A percentile compares a stretch with the other conserved stretches of the same genome.
These are phyloP conservation scores for Nannizziopsis arthrosporioides DNA, from an alignment of 2,329 filamentous ascomycete genomes.

Conservation along the genomic window DNA sequence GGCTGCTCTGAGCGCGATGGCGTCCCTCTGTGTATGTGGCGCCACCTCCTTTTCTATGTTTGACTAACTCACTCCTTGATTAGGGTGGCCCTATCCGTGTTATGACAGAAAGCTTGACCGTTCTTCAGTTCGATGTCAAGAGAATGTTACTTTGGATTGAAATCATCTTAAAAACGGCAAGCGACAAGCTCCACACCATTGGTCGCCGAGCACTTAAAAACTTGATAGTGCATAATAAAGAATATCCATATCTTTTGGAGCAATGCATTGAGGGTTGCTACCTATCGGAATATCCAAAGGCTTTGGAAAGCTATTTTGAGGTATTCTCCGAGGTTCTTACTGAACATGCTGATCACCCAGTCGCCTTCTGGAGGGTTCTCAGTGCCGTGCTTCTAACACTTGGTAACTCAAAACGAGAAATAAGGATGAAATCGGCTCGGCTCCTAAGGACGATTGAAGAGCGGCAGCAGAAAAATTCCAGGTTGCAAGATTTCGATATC, in stretches of 20 bases:
- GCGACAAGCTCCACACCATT: constrained; percentile 83
- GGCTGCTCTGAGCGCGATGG: constrained; percentile 90
- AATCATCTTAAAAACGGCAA: constrained; percentile 81
- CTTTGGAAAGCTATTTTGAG: constrained; percentile 88
- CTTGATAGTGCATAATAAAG: constrained; percentile 78
- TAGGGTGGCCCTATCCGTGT: constrained; percentile 62
- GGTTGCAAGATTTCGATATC: constrained; percentile 94
- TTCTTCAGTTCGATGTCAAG: constrained; percentile 80
- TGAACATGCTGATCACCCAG: constrained; percentile 68
- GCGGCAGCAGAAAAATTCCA: constrained; percentile 71
- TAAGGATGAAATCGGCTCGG: constrained; percentile 75
- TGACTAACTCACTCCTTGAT: constrained; percentile 9
- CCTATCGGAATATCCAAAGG: constrained; percentile 63
- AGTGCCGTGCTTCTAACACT: constrained; percentile 83
- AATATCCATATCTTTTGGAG: constrained; percentile 73
- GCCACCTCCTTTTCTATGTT: not conserved
- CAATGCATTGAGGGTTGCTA: constrained; percentile 90
- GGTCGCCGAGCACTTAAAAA: constrained; percentile 81
- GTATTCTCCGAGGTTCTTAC: constrained; percentile 81
- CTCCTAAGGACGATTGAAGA: constrained; percentile 73
- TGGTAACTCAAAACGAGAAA: constrained; percentile 79
- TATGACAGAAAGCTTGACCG: constrained; percentile 75
- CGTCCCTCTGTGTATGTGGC: constrained; percentile 65
- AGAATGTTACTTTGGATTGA: constrained; percentile 94
- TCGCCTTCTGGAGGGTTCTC: constrained; percentile 82